Evolutionary conservation across 2,329 filamentous ascomycete species (phyloP), one percentile per base, ranked within the genome.

Genomic region (Alternaria sp.): DNA sequence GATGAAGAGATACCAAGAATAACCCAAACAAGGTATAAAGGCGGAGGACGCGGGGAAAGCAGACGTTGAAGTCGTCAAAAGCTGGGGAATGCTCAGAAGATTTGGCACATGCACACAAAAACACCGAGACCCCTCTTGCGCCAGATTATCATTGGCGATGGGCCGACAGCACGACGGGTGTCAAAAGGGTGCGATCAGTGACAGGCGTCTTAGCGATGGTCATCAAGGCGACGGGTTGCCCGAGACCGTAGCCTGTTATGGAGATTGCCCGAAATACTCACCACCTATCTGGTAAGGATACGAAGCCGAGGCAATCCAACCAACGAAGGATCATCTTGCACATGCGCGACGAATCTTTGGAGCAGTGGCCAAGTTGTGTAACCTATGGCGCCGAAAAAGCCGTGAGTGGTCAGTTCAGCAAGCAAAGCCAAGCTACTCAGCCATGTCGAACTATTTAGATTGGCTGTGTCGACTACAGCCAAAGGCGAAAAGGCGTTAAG

Each of bases 211-310:
- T 39, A 56, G 42, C 43, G 47, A 51, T 39, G 54, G 42, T 39
- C 38, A 52, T 51, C 42, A 18, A 57, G 59, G 63, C 65, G 55
- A 75, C 68, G 70, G 57, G 57, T 52, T 61, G 51, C 16, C 44
- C 26, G 49, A 44, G 51, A 62, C 60, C 41, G 65, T 65, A 67
- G 65, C 74, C 71, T 48, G 39, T 70, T 72, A 24, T 49, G 75
- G 74, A 61, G 67, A 57, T 43, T 41, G 65, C 60, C 76, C 76
- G 75, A 75, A 54, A 71, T 72, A 69, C 69, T 73, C 66, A 69
- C 69, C 72, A 73, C 64, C 58, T 59, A 41, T 62, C 62, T 56
- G 56, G 51, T 51, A 58, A 51, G 54, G 53, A 51, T 57, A 59
- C 26, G 32, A 46, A 59, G 63, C 69, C 69, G 70, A 71, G 66